Evolutionary conservation across 2,329 filamentous ascomycete species (phyloP), one percentile per base, ranked within the genome.

Genomic region (Fusarium hainanense): DNA sequence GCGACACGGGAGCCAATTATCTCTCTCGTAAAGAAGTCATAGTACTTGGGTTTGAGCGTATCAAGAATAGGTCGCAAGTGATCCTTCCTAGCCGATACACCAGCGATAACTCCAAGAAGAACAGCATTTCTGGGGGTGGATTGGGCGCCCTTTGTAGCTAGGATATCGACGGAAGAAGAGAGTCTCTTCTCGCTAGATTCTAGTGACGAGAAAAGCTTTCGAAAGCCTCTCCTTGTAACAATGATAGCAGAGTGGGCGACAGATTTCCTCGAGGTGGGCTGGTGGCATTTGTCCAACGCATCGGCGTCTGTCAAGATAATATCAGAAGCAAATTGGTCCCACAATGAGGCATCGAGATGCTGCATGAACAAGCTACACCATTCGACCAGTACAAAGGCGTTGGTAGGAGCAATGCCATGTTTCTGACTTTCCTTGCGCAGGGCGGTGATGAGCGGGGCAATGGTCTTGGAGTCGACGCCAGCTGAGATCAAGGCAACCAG

Each of bases 301-400:
- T 90, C 89, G 25, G 93, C 92, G 77, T 92, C 85, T 50, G 91
- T 87, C 34, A 88, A 79, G 28, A 97, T 81, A 43, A 96, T 81
- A 34, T 93, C 89, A 69, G 85, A 76, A 55, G 88, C 88, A 78
- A 90, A 89, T 74, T 84, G 84, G 52, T 88, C 86, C 90, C 90
- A 94, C 44, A 87, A 79, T 12, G 85, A 77, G 18, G 87, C 87
- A 49, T 85, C 85, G 32, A 94, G 84, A 61, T 91, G 86, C 75
- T 94, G 90, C 72, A 97, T 87, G 52, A 98, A 82, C 61, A 95
- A 79, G 62, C 91, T 92, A 79, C 90, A 93, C 95, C 95, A 99
- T 79, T 97, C 93, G 16, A 96, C 86, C 72, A 99, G 84, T 50
- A 97, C 93, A 77, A 98, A 97, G 7, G 94, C 92, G 79, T 90